A percentile compares a stretch with the other conserved stretches of the same genome.
Conservation (phyloP, 305 asterid species). For the Salvia sclarea region DNA sequence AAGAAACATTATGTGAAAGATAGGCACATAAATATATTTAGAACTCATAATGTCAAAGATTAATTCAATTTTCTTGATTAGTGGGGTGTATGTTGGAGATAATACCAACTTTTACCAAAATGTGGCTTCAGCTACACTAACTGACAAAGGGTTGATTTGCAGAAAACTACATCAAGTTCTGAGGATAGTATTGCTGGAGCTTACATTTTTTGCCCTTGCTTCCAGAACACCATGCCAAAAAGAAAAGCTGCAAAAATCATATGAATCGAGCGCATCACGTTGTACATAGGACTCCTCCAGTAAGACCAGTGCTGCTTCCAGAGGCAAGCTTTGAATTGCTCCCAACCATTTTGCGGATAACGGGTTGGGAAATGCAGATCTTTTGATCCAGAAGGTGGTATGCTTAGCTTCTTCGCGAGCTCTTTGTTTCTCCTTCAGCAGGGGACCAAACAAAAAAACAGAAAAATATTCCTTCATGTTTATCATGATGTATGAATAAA, state of each 20-base stretch:
- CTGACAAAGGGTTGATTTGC: background rate
- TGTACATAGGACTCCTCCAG: slow-evolving; percentile 77
- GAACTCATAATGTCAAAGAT: background rate
- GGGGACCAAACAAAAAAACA: background rate
- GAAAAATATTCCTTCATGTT: background rate
- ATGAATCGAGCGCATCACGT: slow-evolving; percentile 44
- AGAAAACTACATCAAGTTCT: background rate
- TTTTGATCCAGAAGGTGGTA: slow-evolving; percentile 48
- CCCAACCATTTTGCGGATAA: slow-evolving; percentile 56
- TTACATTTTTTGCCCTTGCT: slow-evolving; percentile 55
- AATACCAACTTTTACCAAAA: background rate
- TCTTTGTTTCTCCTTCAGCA: slow-evolving; percentile 44
- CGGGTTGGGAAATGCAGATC: slow-evolving; percentile 51
- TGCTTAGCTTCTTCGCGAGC: slow-evolving; percentile 40
- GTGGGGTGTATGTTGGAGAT: background rate
- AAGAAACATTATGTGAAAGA: background rate
- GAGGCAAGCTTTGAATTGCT: slow-evolving; percentile 62
- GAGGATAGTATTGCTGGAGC: slow-evolving; percentile 2
- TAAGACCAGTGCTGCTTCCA: slow-evolving; percentile 74
- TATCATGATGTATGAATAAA: background rate
- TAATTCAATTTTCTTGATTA: background rate
- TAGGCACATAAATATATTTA: background rate
- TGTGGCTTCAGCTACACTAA: background rate
- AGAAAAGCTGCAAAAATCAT: slow-evolving; percentile 42
- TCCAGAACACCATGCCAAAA: slow-evolving; percentile 51